phyloP scores from a whole-genome alignment of 2,329 filamentous ascomycete species.

The Alternaria ethzedia region DNA sequence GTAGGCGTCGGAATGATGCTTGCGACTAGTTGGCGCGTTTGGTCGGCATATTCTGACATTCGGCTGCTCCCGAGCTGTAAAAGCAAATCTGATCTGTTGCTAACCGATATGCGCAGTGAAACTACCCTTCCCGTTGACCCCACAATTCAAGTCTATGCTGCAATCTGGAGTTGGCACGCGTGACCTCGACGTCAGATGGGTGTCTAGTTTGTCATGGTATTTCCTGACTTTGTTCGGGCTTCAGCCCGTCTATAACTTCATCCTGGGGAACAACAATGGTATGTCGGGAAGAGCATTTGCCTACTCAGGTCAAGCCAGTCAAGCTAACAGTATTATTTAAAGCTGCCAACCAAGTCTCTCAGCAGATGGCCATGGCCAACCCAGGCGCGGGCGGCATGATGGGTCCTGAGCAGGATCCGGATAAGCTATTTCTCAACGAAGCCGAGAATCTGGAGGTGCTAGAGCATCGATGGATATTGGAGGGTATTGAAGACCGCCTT shows the following conservation, averaged over 20 bases:
- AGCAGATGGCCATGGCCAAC: constrained; percentile 80
- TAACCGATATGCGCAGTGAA: constrained; percentile 68
- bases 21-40: neutral
- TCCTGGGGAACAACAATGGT: constrained; percentile 96
- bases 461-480: constrained; percentile 90
- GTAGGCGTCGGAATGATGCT: neutral
- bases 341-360: constrained; percentile 91
- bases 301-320: constrained; percentile 28
- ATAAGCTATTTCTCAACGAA: constrained; percentile 92
- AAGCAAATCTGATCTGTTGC: neutral
- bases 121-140: constrained; percentile 94
- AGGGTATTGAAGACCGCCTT: constrained; percentile 85
- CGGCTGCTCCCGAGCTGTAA: constrained; percentile 11
- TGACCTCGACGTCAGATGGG: constrained; percentile 97
- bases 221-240: constrained; percentile 96
- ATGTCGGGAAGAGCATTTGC: constrained; percentile 46
- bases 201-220: constrained; percentile 98
- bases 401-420: constrained; percentile 88
- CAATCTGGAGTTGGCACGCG: constrained; percentile 95
- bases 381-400: constrained; percentile 81
- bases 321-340: constrained; percentile 37
- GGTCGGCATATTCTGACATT: neutral
- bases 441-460: constrained; percentile 95
- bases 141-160: constrained; percentile 99
- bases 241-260: constrained; percentile 96